phyloP scores from a whole-genome alignment of 2,329 filamentous ascomycete genomes.

The Sphaerulina vaccinii region DNA sequence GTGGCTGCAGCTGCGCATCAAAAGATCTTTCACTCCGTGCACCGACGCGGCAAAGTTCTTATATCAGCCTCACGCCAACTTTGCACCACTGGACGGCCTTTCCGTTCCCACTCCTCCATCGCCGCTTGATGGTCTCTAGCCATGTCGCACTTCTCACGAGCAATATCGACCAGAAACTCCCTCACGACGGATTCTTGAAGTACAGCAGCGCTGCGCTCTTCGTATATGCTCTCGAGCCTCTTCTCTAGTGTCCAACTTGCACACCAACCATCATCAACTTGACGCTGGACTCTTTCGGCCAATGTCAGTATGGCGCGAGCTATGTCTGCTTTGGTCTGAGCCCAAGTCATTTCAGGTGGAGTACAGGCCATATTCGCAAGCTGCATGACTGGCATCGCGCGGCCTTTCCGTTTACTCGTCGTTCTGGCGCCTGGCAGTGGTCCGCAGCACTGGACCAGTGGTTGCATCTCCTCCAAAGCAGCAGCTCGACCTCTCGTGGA shows the following conservation, averaged over 20 bases:
- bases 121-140: neutral
- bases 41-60: too few relatives aligned
- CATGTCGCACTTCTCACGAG: neutral
- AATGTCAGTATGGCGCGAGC: neutral
- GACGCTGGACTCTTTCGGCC: neutral
- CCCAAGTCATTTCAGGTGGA: too few relatives aligned
- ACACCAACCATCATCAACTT: neutral
- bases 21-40: too few relatives aligned
- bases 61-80: conserved; percentile 2
- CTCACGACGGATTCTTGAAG: neutral
- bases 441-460: too few relatives aligned
- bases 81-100: neutral
- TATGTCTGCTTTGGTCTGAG: neutral
- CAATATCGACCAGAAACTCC: neutral
- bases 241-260: neutral
- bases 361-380: too few relatives aligned
- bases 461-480: too few relatives aligned
- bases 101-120: conserved; percentile 2
- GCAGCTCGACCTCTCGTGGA: too few relatives aligned
- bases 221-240: neutral
- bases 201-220: neutral
- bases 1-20: neutral
- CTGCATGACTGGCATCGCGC: too few relatives aligned
- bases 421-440: too few relatives aligned
- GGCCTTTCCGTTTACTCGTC: too few relatives aligned